Percentiles rank a stretch among this genome's conserved stretches.
Conservation (phyloP, 352 stramenopile genomes). For the Pythium periplocum region DNA sequence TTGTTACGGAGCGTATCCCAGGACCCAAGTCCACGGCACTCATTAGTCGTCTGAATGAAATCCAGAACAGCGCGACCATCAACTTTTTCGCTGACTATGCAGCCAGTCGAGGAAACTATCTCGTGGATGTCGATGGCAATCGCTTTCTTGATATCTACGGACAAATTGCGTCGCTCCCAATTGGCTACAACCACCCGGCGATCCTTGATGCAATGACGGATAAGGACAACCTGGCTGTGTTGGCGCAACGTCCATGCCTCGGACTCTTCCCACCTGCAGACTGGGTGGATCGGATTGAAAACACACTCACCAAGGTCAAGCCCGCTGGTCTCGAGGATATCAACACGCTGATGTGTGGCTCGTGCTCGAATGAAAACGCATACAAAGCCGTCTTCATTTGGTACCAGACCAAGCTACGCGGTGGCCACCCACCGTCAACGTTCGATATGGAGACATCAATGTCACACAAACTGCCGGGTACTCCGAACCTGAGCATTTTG, state of each 20-base stretch:
- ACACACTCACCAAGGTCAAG: slow-evolving; percentile 53
- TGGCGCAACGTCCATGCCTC: slow-evolving; percentile 71
- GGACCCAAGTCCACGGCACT: slow-evolving; percentile 63
- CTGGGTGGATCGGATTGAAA: slow-evolving; percentile 66
- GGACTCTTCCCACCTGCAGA: slow-evolving; percentile 71
- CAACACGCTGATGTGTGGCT: slow-evolving; percentile 86
- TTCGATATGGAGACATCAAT: slow-evolving; percentile 70
- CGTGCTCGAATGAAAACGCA: slow-evolving; percentile 83
- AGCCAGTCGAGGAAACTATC: slow-evolving; percentile 74
- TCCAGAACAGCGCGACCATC: slow-evolving; percentile 65
- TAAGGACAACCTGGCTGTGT: slow-evolving; percentile 53
- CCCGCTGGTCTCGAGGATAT: slow-evolving; percentile 54
- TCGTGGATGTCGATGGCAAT: slow-evolving; percentile 83
- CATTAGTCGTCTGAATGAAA: slow-evolving; percentile 34
- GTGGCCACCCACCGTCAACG: slow-evolving; percentile 45
- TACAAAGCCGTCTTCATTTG: slow-evolving; percentile 88
- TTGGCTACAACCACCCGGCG: slow-evolving; percentile 85
- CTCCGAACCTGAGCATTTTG: slow-evolving; percentile 69
- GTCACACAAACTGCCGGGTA: slow-evolving; percentile 59
- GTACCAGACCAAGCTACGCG: slow-evolving; percentile 72
- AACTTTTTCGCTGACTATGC: slow-evolving; percentile 82
- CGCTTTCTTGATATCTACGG: slow-evolving; percentile 80
- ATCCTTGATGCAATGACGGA: slow-evolving; percentile 58
- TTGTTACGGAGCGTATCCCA: slow-evolving; percentile 52
- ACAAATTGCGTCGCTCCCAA: slow-evolving; percentile 77